Percentiles rank a stretch among this genome's conserved stretches.
Evolutionary conservation across 1,139 yeast genomes (phyloP).

Genomic region (Hanseniaspora sp.): DNA sequence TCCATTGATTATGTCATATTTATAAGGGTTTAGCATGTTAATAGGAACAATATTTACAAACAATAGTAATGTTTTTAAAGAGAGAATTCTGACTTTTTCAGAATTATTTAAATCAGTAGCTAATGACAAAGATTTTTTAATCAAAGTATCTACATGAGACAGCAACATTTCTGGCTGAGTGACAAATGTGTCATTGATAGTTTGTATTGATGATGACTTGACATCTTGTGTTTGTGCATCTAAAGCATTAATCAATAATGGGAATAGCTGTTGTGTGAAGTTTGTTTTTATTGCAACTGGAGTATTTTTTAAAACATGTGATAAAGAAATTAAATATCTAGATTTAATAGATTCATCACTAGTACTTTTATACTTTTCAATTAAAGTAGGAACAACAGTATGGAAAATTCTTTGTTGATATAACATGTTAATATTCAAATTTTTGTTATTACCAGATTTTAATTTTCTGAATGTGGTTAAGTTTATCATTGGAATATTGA

Average conservation of each 20-base stretch:
- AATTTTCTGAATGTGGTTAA: conserved; percentile 47
- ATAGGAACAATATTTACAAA: conserved; percentile 35
- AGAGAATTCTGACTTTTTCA: conserved; percentile 43
- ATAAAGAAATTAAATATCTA: conserved; percentile 52
- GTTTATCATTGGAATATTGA: conserved; percentile 58
- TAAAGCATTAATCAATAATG: conserved; percentile 60
- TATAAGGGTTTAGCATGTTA: conserved; percentile 43
- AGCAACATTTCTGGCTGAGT: conserved; percentile 44
- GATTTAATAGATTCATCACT: conserved; percentile 30
- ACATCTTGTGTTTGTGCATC: conserved; percentile 40
- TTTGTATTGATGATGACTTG: conserved; percentile 47
- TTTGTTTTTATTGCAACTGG: conserved; percentile 50
- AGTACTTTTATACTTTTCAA: conserved; percentile 31
- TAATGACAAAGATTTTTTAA: conserved; percentile 44
- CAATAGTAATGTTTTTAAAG: conserved; percentile 46
- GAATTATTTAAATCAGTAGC: conserved; percentile 25
- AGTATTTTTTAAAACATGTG: conserved; percentile 55
- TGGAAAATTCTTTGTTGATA: conserved; percentile 73
- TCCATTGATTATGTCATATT: conserved; percentile 38
- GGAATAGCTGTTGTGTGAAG: conserved; percentile 53
- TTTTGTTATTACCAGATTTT: conserved; percentile 37
- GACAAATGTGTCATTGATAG: conserved; percentile 42
- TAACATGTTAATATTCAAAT: conserved; percentile 50
- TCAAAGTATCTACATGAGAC: conserved; percentile 44
- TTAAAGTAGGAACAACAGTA: conserved; percentile 41